Conservation (phyloP, 139 green algal species). For the Tetratostichococcus sp. region DNA sequence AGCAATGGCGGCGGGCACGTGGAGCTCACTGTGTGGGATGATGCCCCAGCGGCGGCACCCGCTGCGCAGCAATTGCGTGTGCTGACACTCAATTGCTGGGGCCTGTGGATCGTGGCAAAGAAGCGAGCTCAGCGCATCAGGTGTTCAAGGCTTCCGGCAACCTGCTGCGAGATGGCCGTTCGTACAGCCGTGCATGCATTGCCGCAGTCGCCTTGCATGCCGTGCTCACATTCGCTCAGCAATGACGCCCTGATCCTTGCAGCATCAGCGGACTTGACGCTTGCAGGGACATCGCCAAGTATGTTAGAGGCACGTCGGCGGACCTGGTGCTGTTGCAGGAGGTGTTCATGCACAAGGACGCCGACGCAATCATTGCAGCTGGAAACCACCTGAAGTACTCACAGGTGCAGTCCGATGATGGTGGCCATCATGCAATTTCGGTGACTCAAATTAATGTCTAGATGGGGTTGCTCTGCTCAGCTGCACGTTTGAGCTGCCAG, state of each 20-base stretch:
- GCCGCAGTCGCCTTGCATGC: too few species aligned
- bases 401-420: background rate
- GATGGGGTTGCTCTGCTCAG: too few species aligned
- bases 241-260: too few species aligned
- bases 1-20: background rate
- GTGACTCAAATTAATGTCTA: too few species aligned
- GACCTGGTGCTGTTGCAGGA: slow-evolving; percentile 19
- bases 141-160: background rate
- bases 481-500: too few species aligned
- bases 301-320: background rate
- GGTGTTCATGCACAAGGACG: slow-evolving; percentile 9
- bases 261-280: background rate
- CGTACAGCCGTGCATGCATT: too few species aligned
- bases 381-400: background rate
- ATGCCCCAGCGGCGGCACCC: background rate
- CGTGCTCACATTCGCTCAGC: too few species aligned
- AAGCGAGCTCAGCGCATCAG: slow-evolving; percentile 33
- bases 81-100: slow-evolving; percentile 51
- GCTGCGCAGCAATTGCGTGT: slow-evolving; percentile 6
- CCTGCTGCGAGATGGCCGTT: background rate
- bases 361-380: background rate
- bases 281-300: background rate
- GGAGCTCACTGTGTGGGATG: background rate
- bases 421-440: too few species aligned
- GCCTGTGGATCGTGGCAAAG: slow-evolving; percentile 44